Evolutionary conservation across 495 filamentous ascomycete species (phyloP).

Genomic region (Amorphotheca resinae): DNA sequence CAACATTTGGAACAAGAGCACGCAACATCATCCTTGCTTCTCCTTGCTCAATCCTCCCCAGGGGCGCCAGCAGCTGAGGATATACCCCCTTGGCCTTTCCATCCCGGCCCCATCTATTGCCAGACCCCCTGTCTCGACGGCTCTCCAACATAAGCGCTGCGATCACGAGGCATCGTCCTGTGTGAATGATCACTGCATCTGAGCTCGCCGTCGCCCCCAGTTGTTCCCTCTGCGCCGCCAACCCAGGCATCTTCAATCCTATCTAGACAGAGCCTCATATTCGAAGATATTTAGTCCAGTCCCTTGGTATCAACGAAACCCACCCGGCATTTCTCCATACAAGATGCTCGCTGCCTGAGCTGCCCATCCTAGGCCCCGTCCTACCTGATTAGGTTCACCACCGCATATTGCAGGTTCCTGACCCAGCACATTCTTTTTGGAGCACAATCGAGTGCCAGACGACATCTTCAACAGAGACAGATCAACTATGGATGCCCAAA

Average conservation of each 20-base stretch:
- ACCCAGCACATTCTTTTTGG: conserved; percentile 1
- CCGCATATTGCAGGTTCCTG: conserved; percentile 1
- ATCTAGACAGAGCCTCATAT: not conserved
- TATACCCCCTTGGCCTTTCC: not conserved
- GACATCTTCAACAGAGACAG: conserved; percentile 2
- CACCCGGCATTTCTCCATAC: not conserved
- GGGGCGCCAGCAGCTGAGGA: not conserved
- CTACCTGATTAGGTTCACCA: conserved; percentile 16
- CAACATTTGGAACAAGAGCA: not conserved
- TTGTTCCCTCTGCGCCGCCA: not conserved
- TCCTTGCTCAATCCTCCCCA: not conserved
- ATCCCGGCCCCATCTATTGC: not conserved
- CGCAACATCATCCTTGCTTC: not conserved
- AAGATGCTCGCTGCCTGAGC: conserved; percentile 16
- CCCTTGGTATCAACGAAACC: not conserved
- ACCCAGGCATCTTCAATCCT: not conserved
- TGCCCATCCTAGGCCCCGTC: conserved; percentile 5
- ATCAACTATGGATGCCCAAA: conserved; percentile 20
- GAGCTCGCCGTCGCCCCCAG: not conserved
- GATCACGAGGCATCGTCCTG: not conserved
- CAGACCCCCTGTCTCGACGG: not conserved
- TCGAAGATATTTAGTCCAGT: not conserved
- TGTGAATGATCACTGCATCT: conserved; percentile 1
- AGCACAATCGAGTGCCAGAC: conserved; percentile 5
- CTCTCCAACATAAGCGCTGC: not conserved